Base-by-base conservation (phyloP, 768 basidiomycete genomes). In the Cyathus striatus region DNA sequence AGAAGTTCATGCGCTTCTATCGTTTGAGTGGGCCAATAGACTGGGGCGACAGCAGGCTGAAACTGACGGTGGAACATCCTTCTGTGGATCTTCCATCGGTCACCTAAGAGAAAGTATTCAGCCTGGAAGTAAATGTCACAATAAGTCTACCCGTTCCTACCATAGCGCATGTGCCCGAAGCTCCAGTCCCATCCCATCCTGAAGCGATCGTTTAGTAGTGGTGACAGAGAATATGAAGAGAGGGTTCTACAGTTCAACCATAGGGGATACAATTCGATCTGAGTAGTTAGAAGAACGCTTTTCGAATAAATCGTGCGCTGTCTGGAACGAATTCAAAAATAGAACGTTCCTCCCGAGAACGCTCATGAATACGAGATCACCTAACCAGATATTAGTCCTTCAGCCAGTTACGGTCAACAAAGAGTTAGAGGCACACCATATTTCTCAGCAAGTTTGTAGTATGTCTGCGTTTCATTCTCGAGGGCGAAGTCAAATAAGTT, bases 271-370 rank as follows among this genome's bases (percentile, higher is more conserved):
- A 27, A 58, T 64, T 34, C 76, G 69, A 49, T 78, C 76, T 4
- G 81, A 79, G 48, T 81, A 82, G 38, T 76, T 79, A 14, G 60
- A 51, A 23, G 73, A 76, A 13, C 74, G 65, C 47, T 73, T 79
- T 41, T 81, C 79, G 24, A 83, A 74, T 1, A 82, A 66, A 21
- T 81, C 79, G 36, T 62, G 60, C 3, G 72, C 72, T 2, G 65
- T 59, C 38, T 70, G 50, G n/a, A 66, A 57, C 2, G 70, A 63
- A 50, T 78, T 79, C 2, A 64, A 49, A 38, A 64, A 56, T 9
- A 64, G 49, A 14, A 64, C 47, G 30, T 70, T 67, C 46, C 69
- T 70, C 22, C 78, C 75, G 5, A 81, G 55, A 12, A 74, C 65
- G 40, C 66, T 69, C 16, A 79, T 60, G 48, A 74, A 77, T 2